Evolutionary conservation across 805 yeast species (phyloP).

Genomic region (Peterozyma toletana): DNA sequence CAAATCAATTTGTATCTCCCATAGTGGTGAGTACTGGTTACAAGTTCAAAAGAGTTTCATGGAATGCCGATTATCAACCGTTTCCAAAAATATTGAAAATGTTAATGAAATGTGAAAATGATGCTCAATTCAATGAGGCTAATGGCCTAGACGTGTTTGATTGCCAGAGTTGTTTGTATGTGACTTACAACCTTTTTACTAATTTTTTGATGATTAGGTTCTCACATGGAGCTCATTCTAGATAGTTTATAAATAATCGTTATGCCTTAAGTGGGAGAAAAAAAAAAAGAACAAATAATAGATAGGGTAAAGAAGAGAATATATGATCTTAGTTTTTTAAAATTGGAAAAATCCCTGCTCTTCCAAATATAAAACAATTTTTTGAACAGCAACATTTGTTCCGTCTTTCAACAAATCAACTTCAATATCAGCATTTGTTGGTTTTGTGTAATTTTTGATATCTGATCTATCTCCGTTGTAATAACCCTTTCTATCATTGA

Average conservation of each 20-base stretch:
- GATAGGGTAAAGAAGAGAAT: neutral
- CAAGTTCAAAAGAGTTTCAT: neutral
- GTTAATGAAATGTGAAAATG: neutral
- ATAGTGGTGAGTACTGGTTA: neutral
- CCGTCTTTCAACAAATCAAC: slow-evolving; percentile 47
- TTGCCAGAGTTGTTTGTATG: neutral
- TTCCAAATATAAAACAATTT: slow-evolving; percentile 65
- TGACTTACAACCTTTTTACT: neutral
- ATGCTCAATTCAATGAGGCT: neutral
- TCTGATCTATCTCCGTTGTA: slow-evolving; percentile 37
- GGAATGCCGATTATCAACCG: neutral
- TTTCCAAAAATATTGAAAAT: neutral
- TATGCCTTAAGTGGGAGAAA: neutral
- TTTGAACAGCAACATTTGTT: slow-evolving; percentile 66
- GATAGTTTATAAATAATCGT: no score
- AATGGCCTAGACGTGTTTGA: neutral
- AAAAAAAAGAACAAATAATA: neutral
- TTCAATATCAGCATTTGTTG: slow-evolving; percentile 49
- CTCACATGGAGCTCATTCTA: neutral
- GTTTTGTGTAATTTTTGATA: slow-evolving; percentile 39
- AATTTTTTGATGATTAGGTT: neutral
- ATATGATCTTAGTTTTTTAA: slow-evolving; percentile 14
- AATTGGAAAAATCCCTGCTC: slow-evolving; percentile 75
- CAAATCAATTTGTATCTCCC: neutral
- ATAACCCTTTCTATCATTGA: slow-evolving; percentile 44